phyloP scores from a whole-genome alignment of 78 protist species.

The Dictyostelium firmibasis region DNA sequence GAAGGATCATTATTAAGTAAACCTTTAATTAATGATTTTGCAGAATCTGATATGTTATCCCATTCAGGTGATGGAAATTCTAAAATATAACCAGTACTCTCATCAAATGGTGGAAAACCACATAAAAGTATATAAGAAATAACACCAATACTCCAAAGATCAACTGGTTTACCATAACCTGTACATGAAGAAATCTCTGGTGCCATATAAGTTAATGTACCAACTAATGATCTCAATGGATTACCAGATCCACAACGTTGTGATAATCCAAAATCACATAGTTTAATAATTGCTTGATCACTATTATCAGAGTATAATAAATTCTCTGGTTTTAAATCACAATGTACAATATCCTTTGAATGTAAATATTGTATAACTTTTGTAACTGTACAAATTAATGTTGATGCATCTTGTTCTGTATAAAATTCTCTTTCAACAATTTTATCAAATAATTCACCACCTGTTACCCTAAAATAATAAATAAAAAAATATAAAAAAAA shows the following conservation, averaged over 20 bases:
- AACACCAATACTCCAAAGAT: constrained; percentile 91
- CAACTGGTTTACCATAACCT: constrained; percentile 91
- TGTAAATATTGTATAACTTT: constrained; percentile 73
- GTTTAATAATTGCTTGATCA: constrained; percentile 56
- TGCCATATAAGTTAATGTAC: constrained; percentile 82
- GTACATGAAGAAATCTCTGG: constrained; percentile 87
- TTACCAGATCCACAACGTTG: constrained; percentile 49
- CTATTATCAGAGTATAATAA: constrained; percentile 54
- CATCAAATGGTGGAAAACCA: constrained; percentile 95
- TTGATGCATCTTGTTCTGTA: constrained; percentile 81
- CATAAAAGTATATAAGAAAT: constrained; percentile 88
- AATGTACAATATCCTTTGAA: constrained; percentile 81
- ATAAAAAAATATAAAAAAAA: neutral
- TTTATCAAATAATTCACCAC: constrained; percentile 87
- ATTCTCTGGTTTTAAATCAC: constrained; percentile 86
- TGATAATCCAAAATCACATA: constrained; percentile 79
- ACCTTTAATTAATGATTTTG: constrained; percentile 56
- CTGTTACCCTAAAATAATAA: constrained; percentile 60
- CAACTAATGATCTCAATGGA: constrained; percentile 32
- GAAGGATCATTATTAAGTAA: constrained; percentile 56
- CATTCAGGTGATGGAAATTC: constrained; percentile 93
- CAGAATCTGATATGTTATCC: constrained; percentile 85
- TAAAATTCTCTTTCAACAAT: constrained; percentile 78
- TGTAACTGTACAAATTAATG: constrained; percentile 51
- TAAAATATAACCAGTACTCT: constrained; percentile 88